Percentiles rank a stretch among this genome's conserved stretches.
phyloP scores from a whole-genome alignment of 345 rosid species.

The Hirschfeldia incana region DNA sequence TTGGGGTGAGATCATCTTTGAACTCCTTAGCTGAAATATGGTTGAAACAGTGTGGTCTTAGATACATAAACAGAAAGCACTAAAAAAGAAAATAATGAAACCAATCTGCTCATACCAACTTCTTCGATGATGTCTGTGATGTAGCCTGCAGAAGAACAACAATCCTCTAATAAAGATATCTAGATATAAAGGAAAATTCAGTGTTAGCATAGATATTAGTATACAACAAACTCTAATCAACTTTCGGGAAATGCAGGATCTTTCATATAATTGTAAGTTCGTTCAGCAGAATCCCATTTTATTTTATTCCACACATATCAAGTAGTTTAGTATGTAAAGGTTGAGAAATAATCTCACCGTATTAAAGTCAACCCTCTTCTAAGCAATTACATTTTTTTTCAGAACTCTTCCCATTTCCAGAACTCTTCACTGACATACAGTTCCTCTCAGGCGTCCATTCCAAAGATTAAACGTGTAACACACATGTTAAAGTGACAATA shows the following conservation, averaged over 20 bases:
- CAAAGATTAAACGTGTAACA: background rate
- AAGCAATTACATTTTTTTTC: constrained; percentile 63
- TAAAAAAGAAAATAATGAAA: background rate
- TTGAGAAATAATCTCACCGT: constrained; percentile 53
- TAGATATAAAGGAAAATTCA: background rate
- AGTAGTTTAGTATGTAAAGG: background rate
- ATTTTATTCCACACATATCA: background rate
- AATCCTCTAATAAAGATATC: constrained; percentile 8
- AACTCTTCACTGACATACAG: constrained; percentile 31
- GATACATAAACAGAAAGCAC: background rate
- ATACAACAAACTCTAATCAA: constrained; percentile 1
- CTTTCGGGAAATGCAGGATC: background rate
- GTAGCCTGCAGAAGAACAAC: constrained; percentile 73
- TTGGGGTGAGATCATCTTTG: constrained; percentile 58
- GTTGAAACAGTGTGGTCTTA: background rate
- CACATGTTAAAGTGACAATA: no score
- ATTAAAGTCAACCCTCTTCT: constrained; percentile 80
- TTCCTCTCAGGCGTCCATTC: background rate
- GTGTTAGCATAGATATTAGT: background rate
- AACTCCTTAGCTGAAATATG: constrained; percentile 57
- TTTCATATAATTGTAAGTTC: background rate
- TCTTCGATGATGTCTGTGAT: constrained; percentile 79
- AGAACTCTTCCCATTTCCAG: constrained; percentile 61
- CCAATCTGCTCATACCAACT: constrained; percentile 63
- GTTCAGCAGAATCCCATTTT: background rate